Evolutionary conservation across 2,329 filamentous ascomycete genomes (phyloP), one percentile per base, ranked within the genome.

Genomic region (Monilinia fructicola): DNA sequence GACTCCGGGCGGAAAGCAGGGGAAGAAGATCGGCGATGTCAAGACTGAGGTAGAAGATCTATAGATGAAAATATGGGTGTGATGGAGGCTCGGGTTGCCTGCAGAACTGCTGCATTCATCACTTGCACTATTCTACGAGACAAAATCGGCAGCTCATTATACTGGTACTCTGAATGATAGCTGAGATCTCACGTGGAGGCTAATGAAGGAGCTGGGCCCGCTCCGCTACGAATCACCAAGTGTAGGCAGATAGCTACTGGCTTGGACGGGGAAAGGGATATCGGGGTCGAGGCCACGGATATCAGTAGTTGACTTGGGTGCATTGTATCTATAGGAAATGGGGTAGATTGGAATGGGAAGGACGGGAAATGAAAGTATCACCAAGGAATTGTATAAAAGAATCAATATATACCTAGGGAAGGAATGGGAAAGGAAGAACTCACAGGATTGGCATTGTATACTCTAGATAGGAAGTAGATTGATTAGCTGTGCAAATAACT

Each of bases 21-120:
- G 70, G 55, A 73, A 72, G 68, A 75, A 68, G 69, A 70, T 70
- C 46, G 71, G 73, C 63, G 61, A 72, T 65, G 54, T 65, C 53
- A 70, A 69, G 42, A n/a, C 16, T 40, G 59, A 48, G 31, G 52
- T 53, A 66, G 65, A 14, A 67, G 71, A 38, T 53, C 72, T 65
- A 70, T 64, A 70, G 55, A 66, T 64, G 10, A 38, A 42, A 14
- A 10, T 23, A 4, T 2, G 40, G 14, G 10, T 38, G 9, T 2
- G 28, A 42, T 48, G 21, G 12, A n/a, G 31, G 31, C 4, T 63
- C 6, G 10, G 31, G 23, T 42, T 42, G 18, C 12, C 9, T 10
- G 14, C 5, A 9, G 16, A 26, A 14, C 12, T 28, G 48, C 21
- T 16, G 38, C 16, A 21, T 40, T 61, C 31, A 42, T 38, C 14